Percentiles rank a stretch among this genome's conserved stretches.
Evolutionary conservation across 805 yeast genomes (phyloP).

Genomic region (Candida multigemmis): DNA sequence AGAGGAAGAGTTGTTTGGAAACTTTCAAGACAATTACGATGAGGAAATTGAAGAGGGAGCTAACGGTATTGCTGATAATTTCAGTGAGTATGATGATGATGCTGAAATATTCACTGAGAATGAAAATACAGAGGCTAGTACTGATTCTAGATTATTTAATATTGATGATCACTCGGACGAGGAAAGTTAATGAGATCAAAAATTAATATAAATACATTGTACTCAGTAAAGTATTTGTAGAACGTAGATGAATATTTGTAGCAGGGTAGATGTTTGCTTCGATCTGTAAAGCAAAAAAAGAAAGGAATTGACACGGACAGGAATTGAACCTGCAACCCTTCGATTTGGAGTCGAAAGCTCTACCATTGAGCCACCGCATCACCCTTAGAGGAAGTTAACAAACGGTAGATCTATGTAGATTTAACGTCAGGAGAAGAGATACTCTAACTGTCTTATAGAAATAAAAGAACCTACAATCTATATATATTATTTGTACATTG

Average conservation of each 20-base stretch:
- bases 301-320: constrained; percentile 49
- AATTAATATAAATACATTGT: not conserved
- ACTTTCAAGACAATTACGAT: constrained; percentile 29
- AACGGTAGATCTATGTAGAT: not conserved
- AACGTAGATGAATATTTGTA: not conserved
- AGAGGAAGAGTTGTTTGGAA: constrained; percentile 32
- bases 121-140: constrained; percentile 2
- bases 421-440: not conserved
- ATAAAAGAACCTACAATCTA: constrained; percentile 1
- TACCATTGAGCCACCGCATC: constrained; percentile 34
- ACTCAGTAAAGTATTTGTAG: not conserved
- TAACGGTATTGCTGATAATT: constrained; percentile 7
- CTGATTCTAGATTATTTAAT: constrained; percentile 7
- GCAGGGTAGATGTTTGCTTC: not conserved
- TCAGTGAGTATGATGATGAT: constrained; percentile 9
- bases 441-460: not conserved
- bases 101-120: constrained; percentile 10
- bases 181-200: constrained; percentile 1
- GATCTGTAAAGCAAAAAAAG: constrained; percentile 2
- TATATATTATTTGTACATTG: not conserved
- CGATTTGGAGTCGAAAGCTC: constrained; percentile 46
- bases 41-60: constrained; percentile 26
- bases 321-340: constrained; percentile 85
- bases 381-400: constrained; percentile 6
- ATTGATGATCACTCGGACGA: constrained; percentile 7